Base-by-base conservation (phyloP, 192 early-diverging fungal genomes). In the Entophlyctis helioformis region DNA sequence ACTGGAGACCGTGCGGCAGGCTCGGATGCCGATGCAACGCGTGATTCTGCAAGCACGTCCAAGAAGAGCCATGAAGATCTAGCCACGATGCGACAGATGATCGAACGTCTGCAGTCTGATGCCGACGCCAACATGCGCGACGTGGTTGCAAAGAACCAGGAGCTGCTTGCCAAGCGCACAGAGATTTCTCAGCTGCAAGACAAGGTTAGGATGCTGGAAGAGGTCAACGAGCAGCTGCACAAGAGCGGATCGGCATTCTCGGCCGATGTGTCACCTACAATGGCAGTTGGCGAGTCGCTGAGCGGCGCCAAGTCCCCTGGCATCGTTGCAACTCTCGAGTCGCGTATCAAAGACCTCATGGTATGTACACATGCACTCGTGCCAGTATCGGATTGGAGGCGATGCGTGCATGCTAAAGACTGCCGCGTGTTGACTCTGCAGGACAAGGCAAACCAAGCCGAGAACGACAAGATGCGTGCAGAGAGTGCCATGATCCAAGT, bases 331-430 rank as follows among this genome's bases (percentile, higher is more conserved):
- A 45, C 63, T 13, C 41, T 66, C 46, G 64, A 66, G 36, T 53
- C 48, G 15, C 35, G 59, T 6, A 54, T 66, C n/a, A 55, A 56
- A 25, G 64, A 66, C 40, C n/a, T n/a, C n/a, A n/a, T n/a, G n/a
- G n/a, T n/a, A n/a, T n/a, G n/a, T n/a, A n/a, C n/a, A n/a, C n/a
- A n/a, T n/a, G n/a, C n/a, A n/a, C n/a, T n/a, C n/a, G n/a, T n/a
- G n/a, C n/a, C n/a, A n/a, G n/a, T n/a, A n/a, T n/a, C n/a, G n/a
- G n/a, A n/a, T n/a, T n/a, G n/a, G n/a, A n/a, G n/a, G n/a, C n/a
- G n/a, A n/a, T n/a, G n/a, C n/a, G n/a, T n/a, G n/a, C n/a, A n/a
- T n/a, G n/a, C n/a, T n/a, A n/a, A n/a, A n/a, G n/a, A n/a, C n/a
- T n/a, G n/a, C n/a, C n/a, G n/a, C n/a, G n/a, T n/a, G n/a, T n/a